Evolutionary conservation across 2,329 filamentous ascomycete genomes (phyloP), one percentile per base, ranked within the genome.

Genomic region (Alternaria solani): DNA sequence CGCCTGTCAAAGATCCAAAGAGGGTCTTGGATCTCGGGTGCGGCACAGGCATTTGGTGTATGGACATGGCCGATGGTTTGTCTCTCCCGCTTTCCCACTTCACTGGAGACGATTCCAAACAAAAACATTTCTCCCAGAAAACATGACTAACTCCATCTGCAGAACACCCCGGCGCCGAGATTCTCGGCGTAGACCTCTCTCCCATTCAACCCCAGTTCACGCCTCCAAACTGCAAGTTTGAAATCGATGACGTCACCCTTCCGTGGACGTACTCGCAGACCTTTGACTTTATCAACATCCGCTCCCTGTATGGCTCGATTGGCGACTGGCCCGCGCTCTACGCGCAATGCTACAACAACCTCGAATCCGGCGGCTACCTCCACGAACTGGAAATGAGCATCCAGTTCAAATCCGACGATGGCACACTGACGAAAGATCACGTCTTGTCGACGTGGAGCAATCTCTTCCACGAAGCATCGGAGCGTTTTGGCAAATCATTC

Each of bases 121-220:
- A 14, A 14, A 25, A 6, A 51, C 18, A 39, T 5, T 5, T 39
- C 26, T 57, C 59, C 11, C 9, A 42, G 57, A 25, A 8, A n/a
- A 12, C 11, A 23, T 18, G 20, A 36, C 32, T 39, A 26, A 32
- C 18, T 2, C 2, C n/a, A 4, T 5, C 39, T 0, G 20, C 43
- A 61, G 59, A 72, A 18, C 67, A 70, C 51, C 67, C 66, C 25
- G 44, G 55, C 51, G 79, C 82, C 14, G 68, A 74, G 26, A 78
- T 86, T 39, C 77, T 78, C 7, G 83, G 82, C 30, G 77, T 78
- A 20, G 82, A 84, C 66, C 75, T 84, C 44, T 80, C 78, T 2
- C 81, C 82, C 26, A 84, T 82, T 42, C 82, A 84, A 62, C 82
- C 81, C 2, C 61, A 63, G 39, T 80, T 80, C 72, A 72, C 80